These are phyloP conservation scores for Annulohypoxylon bovei DNA, from an alignment of 495 filamentous ascomycete species.

Conservation along the genomic window DNA sequence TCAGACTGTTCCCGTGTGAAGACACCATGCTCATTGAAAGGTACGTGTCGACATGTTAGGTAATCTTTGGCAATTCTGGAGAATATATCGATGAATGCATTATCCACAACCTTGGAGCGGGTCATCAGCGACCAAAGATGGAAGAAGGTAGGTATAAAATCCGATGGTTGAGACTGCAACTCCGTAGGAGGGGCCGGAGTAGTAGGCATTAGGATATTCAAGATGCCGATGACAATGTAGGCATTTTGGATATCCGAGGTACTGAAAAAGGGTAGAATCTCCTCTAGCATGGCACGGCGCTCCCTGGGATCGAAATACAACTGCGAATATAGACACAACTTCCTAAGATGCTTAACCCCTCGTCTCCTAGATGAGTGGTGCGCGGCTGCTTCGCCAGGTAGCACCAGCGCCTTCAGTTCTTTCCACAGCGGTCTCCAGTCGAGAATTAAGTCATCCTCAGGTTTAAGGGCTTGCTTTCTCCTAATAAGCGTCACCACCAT, in stretches of 20 bases:
- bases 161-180: conserved; percentile 77
- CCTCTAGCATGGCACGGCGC: conserved; percentile 86
- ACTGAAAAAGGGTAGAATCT: conserved; percentile 94
- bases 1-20: conserved; percentile 93
- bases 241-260: conserved; percentile 90
- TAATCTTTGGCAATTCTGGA: conserved; percentile 88
- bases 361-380: conserved; percentile 58
- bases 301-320: conserved; percentile 92
- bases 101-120: conserved; percentile 87
- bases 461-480: conserved; percentile 93
- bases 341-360: conserved; percentile 70
- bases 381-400: conserved; percentile 77
- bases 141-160: conserved; percentile 90
- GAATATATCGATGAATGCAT: conserved; percentile 86
- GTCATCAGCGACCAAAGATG: conserved; percentile 95
- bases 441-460: conserved; percentile 84
- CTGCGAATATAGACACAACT: conserved; percentile 88
- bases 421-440: conserved; percentile 95
- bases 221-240: conserved; percentile 83
- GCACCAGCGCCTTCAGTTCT: conserved; percentile 86
- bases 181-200: conserved; percentile 76
- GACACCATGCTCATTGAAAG: conserved; percentile 87
- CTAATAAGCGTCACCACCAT: conserved; percentile 96
- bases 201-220: conserved; percentile 90
- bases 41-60: conserved; percentile 74